These are phyloP conservation scores for Chlorencoelia australis DNA, from an alignment of 2,329 filamentous ascomycete genomes.

Conservation along the genomic window DNA sequence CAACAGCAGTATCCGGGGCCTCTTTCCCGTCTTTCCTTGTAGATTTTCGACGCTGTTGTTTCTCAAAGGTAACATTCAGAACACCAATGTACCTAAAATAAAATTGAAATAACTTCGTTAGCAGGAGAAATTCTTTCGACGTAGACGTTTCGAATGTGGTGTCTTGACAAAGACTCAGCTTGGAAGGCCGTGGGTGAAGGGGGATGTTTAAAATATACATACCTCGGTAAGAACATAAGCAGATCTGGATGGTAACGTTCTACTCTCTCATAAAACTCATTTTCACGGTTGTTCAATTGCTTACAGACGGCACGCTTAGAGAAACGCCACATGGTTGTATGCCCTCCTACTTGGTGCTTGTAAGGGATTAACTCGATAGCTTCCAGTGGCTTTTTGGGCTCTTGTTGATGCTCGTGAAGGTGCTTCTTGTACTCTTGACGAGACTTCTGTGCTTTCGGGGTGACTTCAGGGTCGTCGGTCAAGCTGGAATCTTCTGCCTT, in stretches of 20 bases:
- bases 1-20: conserved; percentile 16
- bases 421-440: conserved; percentile 37
- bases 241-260: conserved; percentile 85
- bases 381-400: conserved; percentile 51
- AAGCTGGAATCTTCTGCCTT: conserved; percentile 18
- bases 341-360: conserved; percentile 92
- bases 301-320: conserved; percentile 94
- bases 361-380: conserved; percentile 96
- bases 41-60: conserved; percentile 59
- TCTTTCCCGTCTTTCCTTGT: conserved; percentile 42
- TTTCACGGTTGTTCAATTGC: conserved; percentile 94
- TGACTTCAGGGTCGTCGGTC: conserved; percentile 21
- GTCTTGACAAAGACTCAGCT: conserved; percentile 21
- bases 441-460: conserved; percentile 25
- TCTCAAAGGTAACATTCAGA: conserved; percentile 89
- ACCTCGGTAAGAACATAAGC: conserved; percentile 83
- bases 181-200: conserved; percentile 22
- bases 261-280: conserved; percentile 96
- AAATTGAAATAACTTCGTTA: conserved; percentile 19
- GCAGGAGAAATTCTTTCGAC: too few species aligned
- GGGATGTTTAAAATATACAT: conserved; percentile 23
- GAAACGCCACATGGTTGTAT: conserved; percentile 93
- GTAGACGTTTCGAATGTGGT: conserved; percentile 4
- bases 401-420: conserved; percentile 40
- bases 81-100: conserved; percentile 80